Conservation (phyloP, 768 basidiomycete genomes). For the Tulasnella calospora region DNA sequence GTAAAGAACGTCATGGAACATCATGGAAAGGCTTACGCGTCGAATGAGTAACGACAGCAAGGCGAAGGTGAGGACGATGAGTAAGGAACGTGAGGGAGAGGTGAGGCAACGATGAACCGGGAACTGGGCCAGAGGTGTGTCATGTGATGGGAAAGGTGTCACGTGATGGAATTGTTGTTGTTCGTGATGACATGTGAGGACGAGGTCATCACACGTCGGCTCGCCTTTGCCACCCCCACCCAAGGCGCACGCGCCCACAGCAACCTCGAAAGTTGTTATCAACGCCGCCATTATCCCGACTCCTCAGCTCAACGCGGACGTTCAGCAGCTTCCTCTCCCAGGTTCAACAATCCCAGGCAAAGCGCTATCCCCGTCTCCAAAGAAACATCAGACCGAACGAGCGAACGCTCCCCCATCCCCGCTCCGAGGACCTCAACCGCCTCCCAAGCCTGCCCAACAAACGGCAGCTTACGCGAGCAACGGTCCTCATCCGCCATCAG, state of each 20-base stretch:
- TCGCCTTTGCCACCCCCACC: not conserved
- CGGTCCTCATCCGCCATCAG: no score
- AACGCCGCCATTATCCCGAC: not conserved
- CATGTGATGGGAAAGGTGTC: no score
- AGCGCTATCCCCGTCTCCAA: constrained; percentile 7
- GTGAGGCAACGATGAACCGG: no score
- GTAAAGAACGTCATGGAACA: no score
- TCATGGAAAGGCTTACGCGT: no score
- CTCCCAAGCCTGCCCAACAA: not conserved
- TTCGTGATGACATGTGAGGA: no score
- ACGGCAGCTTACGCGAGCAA: not conserved
- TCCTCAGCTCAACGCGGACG: not conserved
- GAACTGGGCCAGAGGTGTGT: no score
- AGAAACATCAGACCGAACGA: constrained; percentile 11
- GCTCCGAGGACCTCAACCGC: not conserved
- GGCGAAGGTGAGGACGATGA: no score
- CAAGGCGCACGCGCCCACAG: not conserved
- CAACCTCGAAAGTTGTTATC: not conserved
- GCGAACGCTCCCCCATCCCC: not conserved
- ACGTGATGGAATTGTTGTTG: no score
- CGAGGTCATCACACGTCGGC: no score
- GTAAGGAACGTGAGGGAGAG: no score
- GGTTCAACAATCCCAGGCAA: not conserved
- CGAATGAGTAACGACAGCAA: no score
- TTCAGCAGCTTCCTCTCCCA: not conserved